A percentile compares a stretch with the other conserved stretches of the same genome.
phyloP scores from a whole-genome alignment of 2,329 filamentous ascomycete species.

The Teratosphaeriaceae sp. region DNA sequence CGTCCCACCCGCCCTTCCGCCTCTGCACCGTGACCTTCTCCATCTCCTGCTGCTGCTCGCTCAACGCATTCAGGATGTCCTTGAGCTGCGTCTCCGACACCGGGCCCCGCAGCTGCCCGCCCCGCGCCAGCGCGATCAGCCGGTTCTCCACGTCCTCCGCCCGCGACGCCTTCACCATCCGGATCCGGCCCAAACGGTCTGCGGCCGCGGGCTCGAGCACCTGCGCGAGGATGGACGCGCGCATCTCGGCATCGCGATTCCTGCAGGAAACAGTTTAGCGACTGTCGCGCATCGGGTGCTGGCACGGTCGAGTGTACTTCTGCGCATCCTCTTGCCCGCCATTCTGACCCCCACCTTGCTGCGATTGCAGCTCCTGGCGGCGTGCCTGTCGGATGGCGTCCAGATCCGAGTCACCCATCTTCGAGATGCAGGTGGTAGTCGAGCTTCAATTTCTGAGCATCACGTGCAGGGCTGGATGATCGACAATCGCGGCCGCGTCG shows the following conservation, averaged over 20 bases:
- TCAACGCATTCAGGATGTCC: slow-evolving; percentile 77
- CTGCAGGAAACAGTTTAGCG: slow-evolving; percentile 13
- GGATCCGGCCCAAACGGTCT: slow-evolving; percentile 88
- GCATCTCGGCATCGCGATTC: slow-evolving; percentile 56
- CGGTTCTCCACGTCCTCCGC: slow-evolving; percentile 87
- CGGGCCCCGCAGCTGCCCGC: slow-evolving; percentile 78
- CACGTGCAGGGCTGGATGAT: background rate
- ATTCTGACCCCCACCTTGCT: slow-evolving; percentile 41
- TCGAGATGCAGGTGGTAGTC: background rate
- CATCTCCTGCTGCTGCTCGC: slow-evolving; percentile 62
- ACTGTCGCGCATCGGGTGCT: slow-evolving; percentile 3
- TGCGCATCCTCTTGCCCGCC: slow-evolving; percentile 51
- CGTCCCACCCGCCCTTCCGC: slow-evolving; percentile 78
- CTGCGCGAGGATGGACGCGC: slow-evolving; percentile 72
- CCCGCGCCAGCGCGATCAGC: slow-evolving; percentile 82
- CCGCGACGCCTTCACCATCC: slow-evolving; percentile 88
- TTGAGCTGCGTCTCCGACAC: slow-evolving; percentile 92
- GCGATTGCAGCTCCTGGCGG: slow-evolving; percentile 83
- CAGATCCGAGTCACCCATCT: slow-evolving; percentile 60
- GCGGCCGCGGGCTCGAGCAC: slow-evolving; percentile 93
- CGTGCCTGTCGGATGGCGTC: slow-evolving; percentile 85
- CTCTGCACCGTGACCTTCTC: slow-evolving; percentile 83
- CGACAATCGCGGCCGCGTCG: background rate
- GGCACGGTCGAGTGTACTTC: slow-evolving; percentile 42
- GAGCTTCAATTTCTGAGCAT: background rate